phyloP scores from a whole-genome alignment of 2,329 filamentous ascomycete species.

The Alternaria sp. region DNA sequence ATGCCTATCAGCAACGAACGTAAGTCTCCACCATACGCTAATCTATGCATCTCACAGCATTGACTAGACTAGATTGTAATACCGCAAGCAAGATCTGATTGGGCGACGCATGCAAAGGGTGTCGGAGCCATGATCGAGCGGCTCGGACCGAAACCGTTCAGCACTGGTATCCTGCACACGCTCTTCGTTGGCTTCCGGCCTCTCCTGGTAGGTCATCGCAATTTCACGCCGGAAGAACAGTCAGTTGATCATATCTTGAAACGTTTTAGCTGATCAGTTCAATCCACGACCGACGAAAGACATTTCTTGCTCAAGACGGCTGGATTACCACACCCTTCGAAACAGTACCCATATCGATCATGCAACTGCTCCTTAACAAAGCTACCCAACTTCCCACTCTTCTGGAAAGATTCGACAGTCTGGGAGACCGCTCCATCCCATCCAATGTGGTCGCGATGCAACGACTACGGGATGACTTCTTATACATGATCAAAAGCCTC shows the following conservation, averaged over 20 bases:
- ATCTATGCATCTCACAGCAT: too few relatives aligned
- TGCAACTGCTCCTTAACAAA: background rate
- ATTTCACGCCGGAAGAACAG: background rate
- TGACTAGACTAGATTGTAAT: background rate
- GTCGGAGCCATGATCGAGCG: slow-evolving; percentile 10
- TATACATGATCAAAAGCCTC: background rate
- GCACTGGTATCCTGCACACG: slow-evolving; percentile 3
- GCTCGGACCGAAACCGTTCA: slow-evolving; percentile 12
- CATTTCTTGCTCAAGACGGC: background rate
- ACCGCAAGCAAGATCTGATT: slow-evolving; percentile 2
- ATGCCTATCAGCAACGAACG: too few relatives aligned
- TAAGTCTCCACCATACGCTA: too few relatives aligned
- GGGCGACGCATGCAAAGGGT: slow-evolving; percentile 12
- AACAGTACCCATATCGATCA: background rate
- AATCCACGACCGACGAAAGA: background rate
- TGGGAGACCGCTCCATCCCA: background rate
- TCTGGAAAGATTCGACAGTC: background rate
- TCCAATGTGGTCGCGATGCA: background rate
- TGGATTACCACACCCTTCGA: background rate
- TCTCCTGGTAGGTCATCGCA: background rate
- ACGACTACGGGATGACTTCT: background rate
- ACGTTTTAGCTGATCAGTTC: background rate
- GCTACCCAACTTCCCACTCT: background rate
- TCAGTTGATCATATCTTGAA: too few relatives aligned
- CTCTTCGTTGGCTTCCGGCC: background rate